A percentile compares a stretch with the other conserved stretches of the same genome.
Conservation (phyloP, 2,329 filamentous ascomycete genomes). For the Fusarium sp. region DNA sequence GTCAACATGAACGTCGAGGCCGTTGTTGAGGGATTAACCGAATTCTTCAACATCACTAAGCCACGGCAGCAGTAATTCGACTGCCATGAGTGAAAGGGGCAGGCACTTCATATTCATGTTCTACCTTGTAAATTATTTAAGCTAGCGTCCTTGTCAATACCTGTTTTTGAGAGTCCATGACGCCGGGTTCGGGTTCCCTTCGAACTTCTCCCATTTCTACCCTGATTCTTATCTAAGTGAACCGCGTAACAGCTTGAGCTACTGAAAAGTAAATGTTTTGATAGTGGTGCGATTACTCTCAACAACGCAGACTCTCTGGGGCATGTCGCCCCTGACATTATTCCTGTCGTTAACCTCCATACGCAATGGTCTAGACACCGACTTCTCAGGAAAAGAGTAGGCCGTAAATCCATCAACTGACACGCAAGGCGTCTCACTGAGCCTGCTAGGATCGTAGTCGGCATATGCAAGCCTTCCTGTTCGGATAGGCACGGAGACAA, state of each 20-base stretch:
- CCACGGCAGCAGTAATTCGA: conserved; percentile 55
- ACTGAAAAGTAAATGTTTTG: conserved; percentile 57
- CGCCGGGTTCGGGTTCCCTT: not conserved
- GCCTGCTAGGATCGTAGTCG: conserved; percentile 46
- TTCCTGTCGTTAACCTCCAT: conserved; percentile 64
- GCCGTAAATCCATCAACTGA: conserved; percentile 27
- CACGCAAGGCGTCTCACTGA: conserved; percentile 4
- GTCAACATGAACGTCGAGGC: conserved; percentile 90
- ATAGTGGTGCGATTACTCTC: conserved; percentile 59
- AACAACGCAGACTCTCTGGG: conserved; percentile 62
- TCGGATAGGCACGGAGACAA: conserved; percentile 52
- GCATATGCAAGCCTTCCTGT: conserved; percentile 51
- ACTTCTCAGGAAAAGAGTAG: conserved; percentile 45
- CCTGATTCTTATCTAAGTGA: not conserved
- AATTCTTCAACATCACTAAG: conserved; percentile 81
- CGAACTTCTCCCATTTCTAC: not conserved
- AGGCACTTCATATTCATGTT: conserved; percentile 8
- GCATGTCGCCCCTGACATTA: conserved; percentile 57
- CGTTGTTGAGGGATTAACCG: conserved; percentile 79
- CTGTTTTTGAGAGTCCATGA: conserved; percentile 1
- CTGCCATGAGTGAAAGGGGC: not conserved
- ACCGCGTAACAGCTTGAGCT: not conserved
- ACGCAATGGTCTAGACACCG: conserved; percentile 51
- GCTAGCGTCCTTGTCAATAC: conserved; percentile 35
- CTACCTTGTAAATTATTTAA: conserved; percentile 34